Evolutionary conservation across 768 basidiomycete species (phyloP).

Genomic region (Lactifluus hygrophoroides): DNA sequence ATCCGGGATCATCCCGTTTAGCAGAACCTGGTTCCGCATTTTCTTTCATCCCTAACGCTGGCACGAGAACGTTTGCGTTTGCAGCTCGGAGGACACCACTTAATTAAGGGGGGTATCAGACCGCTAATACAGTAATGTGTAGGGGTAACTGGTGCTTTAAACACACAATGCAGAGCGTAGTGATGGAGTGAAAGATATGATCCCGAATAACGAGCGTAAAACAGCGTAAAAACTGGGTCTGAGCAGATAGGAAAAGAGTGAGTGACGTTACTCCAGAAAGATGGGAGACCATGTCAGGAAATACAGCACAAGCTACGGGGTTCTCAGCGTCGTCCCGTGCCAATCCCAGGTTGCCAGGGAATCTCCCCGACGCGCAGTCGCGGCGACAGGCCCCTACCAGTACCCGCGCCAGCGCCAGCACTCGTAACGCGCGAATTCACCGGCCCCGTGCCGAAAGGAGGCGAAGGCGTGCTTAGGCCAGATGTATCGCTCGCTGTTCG

Average conservation of each 20-base stretch:
- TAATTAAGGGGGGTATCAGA: neutral
- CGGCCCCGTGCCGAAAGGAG: conserved; percentile 20
- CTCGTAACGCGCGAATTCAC: conserved; percentile 27
- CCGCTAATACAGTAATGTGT: conserved; percentile 18
- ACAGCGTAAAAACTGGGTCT: neutral
- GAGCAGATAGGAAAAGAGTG: neutral
- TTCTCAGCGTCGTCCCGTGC: conserved; percentile 13
- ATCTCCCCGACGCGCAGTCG: conserved; percentile 57
- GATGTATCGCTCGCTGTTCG: conserved; percentile 65
- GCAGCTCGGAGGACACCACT: neutral
- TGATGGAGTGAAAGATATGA: neutral
- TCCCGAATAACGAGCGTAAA: neutral
- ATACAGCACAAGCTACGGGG: neutral
- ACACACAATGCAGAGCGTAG: neutral
- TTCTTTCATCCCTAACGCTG: neutral
- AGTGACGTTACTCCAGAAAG: neutral
- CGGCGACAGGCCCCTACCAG: conserved; percentile 24
- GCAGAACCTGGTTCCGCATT: neutral
- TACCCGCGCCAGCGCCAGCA: conserved; percentile 26
- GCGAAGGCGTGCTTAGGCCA: conserved; percentile 26
- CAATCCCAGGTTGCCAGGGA: conserved; percentile 38
- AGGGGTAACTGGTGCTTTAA: neutral
- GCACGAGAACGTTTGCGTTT: neutral
- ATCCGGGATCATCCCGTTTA: neutral
- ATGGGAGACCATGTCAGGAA: neutral